Base-by-base conservation (phyloP, 139 green algal genomes). In the Medakamo hakoo region DNA sequence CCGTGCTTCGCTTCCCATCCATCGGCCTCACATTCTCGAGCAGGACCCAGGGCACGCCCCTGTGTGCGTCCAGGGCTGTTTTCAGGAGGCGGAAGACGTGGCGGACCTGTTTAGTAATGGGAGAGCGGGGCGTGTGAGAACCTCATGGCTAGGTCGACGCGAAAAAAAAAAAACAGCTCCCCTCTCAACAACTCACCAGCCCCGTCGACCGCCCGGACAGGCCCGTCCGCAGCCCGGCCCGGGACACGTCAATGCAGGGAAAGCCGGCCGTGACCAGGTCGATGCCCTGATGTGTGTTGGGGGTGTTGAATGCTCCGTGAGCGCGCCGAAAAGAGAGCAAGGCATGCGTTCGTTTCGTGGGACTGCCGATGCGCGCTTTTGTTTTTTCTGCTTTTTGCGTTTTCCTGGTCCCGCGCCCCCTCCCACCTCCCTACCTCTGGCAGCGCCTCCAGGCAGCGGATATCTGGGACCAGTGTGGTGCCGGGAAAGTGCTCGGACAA, bases 21-120 rank as follows among this genome's bases (percentile, higher is more conserved):
- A n/a, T n/a, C n/a, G n/a, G n/a, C n/a, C 70, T 72, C 30, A 94
- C 86, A 65, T 96, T 96, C 30, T 96, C 88, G n/a, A 96, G 76
- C 20, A 96, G 78, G 52, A 96, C 80, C 86, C 86, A 95, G 3
- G 80, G 84, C 26, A 96, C 79, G 1, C 77, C 65, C 1, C 74
- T 65, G 3, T 70, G 23, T 27, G 76, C 60, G 28, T 72, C 40
- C 26, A 60, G 71, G 3, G 86, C 78, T 0, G 60, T 24, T 5
- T 73, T 28, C 62, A 94, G 68, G 29, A 95, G 74, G 14, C 88
- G 64, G 69, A 95, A 93, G 27, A 95, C 80, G 63, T 95, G 88
- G 4, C 72, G 69, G 48, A 92, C 83, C 23, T 91, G 71, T 19
- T 31, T 27, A 29, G 3, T 1, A 59, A 23, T 3, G 25, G 56